These are phyloP conservation scores for Sugiyamaella sp. DNA, from an alignment of 1,139 yeast species.

Conservation along the genomic window DNA sequence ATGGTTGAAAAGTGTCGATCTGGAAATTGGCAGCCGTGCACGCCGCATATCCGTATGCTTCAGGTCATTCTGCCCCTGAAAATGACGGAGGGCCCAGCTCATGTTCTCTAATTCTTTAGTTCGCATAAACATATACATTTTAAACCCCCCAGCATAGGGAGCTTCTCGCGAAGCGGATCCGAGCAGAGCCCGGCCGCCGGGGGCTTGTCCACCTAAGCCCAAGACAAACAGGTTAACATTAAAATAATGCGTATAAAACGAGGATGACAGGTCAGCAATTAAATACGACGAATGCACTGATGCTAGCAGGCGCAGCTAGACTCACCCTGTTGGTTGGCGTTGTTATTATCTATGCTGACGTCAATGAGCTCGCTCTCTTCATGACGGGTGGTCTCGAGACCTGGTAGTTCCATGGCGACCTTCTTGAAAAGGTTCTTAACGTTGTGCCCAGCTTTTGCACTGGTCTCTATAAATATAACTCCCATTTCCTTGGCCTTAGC, in stretches of 20 bases:
- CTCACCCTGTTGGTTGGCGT: constrained; percentile 10
- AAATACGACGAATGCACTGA: not conserved
- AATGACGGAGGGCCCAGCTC: too few species aligned
- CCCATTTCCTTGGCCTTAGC: constrained; percentile 75
- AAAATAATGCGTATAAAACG: too few species aligned
- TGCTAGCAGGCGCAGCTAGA: constrained; percentile 20
- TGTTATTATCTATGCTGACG: constrained; percentile 52
- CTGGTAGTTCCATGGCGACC: constrained; percentile 90
- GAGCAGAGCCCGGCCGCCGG: too few species aligned
- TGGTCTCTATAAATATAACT: constrained; percentile 86
- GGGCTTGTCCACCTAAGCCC: too few species aligned
- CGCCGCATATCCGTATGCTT: too few species aligned
- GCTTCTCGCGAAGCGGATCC: too few species aligned
- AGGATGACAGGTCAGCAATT: not conserved
- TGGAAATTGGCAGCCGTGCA: not conserved
- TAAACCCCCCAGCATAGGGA: too few species aligned
- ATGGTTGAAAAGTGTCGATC: not conserved
- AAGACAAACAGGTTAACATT: too few species aligned
- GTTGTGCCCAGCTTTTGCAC: constrained; percentile 93
- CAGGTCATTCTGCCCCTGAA: too few species aligned
- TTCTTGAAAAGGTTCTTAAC: constrained; percentile 87
- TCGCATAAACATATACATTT: too few species aligned
- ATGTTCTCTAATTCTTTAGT: too few species aligned
- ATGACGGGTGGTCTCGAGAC: constrained; percentile 54
- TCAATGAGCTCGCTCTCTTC: constrained; percentile 52